These are phyloP conservation scores for Globisporangium nunn DNA, from an alignment of 352 stramenopile genomes.

Conservation along the genomic window DNA sequence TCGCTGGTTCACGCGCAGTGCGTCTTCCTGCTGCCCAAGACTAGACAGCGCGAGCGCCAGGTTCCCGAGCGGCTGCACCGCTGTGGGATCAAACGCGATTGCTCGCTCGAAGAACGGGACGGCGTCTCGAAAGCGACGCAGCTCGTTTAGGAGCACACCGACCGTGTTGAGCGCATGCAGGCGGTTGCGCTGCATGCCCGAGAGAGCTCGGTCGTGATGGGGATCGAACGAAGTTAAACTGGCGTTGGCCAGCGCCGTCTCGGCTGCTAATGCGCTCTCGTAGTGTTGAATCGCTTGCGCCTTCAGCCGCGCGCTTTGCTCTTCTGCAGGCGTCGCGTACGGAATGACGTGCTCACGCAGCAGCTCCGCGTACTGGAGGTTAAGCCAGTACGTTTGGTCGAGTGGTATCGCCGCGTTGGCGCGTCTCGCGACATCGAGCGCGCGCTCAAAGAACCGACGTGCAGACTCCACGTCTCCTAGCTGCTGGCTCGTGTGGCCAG, in stretches of 20 bases:
- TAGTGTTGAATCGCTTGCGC: slow-evolving; percentile 7
- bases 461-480: neutral
- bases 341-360: slow-evolving; percentile 4
- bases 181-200: neutral
- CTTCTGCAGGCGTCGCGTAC: neutral
- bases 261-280: slow-evolving; percentile 2
- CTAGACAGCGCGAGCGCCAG: slow-evolving; percentile 11
- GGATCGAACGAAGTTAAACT: neutral
- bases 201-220: neutral
- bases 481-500: slow-evolving; percentile 1
- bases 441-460: slow-evolving; percentile 1
- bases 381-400: slow-evolving; percentile 7
- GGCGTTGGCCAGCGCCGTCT: neutral
- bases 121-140: slow-evolving; percentile 1
- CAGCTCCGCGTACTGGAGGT: slow-evolving; percentile 14
- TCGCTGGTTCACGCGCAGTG: slow-evolving; percentile 8
- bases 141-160: slow-evolving; percentile 14
- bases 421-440: neutral
- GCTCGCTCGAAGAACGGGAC: slow-evolving; percentile 14
- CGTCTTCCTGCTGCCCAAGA: slow-evolving; percentile 6
- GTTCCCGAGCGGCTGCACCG: slow-evolving; percentile 18
- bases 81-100: slow-evolving; percentile 1
- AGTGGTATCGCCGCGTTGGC: neutral
- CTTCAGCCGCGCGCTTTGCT: neutral
- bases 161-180: slow-evolving; percentile 24